These are phyloP conservation scores for Lactifluus echinatus DNA, from an alignment of 768 basidiomycete species.

Conservation along the genomic window DNA sequence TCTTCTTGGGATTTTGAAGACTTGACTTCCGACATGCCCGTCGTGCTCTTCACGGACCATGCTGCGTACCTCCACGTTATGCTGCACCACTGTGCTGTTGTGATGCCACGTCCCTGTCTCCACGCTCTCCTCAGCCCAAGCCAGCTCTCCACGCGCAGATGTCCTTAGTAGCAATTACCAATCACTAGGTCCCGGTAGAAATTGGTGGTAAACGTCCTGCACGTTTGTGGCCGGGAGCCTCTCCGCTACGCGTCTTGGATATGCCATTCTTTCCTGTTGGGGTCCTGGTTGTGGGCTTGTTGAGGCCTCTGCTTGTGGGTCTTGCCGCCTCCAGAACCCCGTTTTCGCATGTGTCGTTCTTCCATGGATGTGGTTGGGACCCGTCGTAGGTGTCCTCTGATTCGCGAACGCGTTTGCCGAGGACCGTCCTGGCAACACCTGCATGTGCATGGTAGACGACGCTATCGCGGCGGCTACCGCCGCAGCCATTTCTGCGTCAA, in stretches of 20 bases:
- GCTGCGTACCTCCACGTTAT: background rate
- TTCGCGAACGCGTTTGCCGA: no score
- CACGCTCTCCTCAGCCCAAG: background rate
- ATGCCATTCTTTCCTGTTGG: background rate
- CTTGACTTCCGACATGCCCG: background rate
- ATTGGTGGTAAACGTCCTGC: background rate
- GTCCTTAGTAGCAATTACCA: background rate
- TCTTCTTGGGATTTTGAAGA: background rate
- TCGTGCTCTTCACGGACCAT: background rate
- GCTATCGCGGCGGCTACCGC: background rate
- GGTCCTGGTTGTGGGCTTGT: background rate
- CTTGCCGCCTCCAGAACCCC: background rate
- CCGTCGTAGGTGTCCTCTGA: no score
- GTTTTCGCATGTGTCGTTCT: background rate
- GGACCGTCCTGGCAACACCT: no score
- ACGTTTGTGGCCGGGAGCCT: background rate
- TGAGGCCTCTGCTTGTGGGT: background rate
- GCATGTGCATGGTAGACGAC: background rate
- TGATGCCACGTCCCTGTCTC: background rate
- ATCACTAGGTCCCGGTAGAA: background rate
- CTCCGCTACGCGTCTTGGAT: background rate
- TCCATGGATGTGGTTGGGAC: background rate
- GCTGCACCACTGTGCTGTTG: background rate
- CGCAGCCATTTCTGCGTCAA: background rate
- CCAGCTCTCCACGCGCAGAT: background rate